Conservation (phyloP, 2,329 filamentous ascomycete genomes). For the Monilinia aucupariae region DNA sequence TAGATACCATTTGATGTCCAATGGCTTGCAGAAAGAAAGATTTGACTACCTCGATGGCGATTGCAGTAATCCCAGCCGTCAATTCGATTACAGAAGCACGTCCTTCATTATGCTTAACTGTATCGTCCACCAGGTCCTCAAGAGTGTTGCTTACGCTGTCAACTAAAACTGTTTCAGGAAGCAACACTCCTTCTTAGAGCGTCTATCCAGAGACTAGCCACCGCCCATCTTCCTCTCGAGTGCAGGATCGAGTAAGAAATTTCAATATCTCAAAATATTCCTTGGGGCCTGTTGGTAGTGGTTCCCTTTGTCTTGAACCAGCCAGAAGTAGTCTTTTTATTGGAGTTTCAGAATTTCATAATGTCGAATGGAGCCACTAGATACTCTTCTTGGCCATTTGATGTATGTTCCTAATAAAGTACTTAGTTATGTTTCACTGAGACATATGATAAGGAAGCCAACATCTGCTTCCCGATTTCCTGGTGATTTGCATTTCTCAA, state of each 20-base stretch:
- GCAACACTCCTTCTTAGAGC: not conserved
- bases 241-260: not conserved
- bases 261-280: not conserved
- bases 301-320: not conserved
- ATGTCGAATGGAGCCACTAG: slow-evolving; percentile 3
- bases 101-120: not conserved
- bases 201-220: not conserved
- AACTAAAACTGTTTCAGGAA: not conserved
- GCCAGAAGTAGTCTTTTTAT: not conserved
- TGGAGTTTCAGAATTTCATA: not conserved
- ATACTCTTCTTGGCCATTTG: not conserved
- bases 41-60: not conserved
- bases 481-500: not conserved
- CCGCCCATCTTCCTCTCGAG: not conserved
- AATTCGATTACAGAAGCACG: not conserved
- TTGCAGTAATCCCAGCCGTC: not conserved
- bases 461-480: slow-evolving; percentile 1
- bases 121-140: not conserved
- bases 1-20: slow-evolving; percentile 1
- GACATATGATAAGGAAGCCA: not conserved
- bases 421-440: not conserved
- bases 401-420: not conserved
- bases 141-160: not conserved
- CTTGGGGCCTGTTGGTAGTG: not conserved
- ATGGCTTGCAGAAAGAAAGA: not conserved